Percentiles rank a stretch among this genome's conserved stretches.
Evolutionary conservation across 345 rosid genomes (phyloP).

Genomic region (Turritis glabra): DNA sequence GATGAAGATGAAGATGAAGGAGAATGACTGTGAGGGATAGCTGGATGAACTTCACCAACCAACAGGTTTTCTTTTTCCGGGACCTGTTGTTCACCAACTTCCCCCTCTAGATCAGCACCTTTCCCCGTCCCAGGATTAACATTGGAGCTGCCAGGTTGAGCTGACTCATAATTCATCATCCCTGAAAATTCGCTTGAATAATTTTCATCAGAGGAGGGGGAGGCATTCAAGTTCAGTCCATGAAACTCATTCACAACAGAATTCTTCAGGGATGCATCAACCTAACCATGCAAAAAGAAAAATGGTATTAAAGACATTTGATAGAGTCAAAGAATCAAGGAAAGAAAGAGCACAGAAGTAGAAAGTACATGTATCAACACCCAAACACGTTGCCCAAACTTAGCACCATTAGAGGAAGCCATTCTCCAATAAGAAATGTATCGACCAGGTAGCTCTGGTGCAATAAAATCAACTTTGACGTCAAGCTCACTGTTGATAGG

Average conservation of each 20-base stretch:
- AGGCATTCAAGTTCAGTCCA: conserved; percentile 71
- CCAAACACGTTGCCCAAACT: conserved; percentile 96
- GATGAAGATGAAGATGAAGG: conserved; percentile 35
- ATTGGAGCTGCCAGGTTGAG: conserved; percentile 29
- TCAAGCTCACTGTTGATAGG: conserved; percentile 70
- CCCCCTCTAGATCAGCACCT: conserved; percentile 18
- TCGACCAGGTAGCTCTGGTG: conserved; percentile 77
- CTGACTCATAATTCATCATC: conserved; percentile 17
- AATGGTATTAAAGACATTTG: neutral
- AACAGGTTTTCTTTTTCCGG: conserved; percentile 44
- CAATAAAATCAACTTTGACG: conserved; percentile 68
- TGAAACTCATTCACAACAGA: conserved; percentile 31
- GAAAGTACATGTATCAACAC: conserved; percentile 70
- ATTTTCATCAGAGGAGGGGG: conserved; percentile 52
- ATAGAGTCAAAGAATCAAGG: neutral
- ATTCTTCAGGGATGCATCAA: conserved; percentile 55
- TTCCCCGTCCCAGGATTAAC: neutral
- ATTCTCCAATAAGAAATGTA: conserved; percentile 92
- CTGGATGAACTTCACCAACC: conserved; percentile 41
- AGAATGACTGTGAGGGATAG: conserved; percentile 15
- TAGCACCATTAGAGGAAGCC: conserved; percentile 62
- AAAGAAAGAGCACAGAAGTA: neutral
- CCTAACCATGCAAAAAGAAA: conserved; percentile 43
- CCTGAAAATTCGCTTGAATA: conserved; percentile 34
- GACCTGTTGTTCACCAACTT: conserved; percentile 46